Percentiles rank a stretch among this genome's conserved stretches.
phyloP scores from a whole-genome alignment of 805 yeast species.

The Isabelozyma heimii region DNA sequence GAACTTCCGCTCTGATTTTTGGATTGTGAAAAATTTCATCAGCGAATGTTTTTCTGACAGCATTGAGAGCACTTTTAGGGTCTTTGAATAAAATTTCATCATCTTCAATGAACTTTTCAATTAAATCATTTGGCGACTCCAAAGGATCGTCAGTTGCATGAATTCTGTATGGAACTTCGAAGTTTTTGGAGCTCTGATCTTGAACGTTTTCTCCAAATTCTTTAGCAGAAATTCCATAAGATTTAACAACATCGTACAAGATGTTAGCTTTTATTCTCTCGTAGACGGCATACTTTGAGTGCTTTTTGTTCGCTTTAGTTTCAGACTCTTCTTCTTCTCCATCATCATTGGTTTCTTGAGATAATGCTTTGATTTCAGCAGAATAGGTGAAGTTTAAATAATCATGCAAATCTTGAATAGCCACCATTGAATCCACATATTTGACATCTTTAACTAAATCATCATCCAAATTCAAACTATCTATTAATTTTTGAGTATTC shows the following conservation, averaged over 20 bases:
- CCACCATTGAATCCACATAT: slow-evolving; percentile 63
- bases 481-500: slow-evolving; percentile 55
- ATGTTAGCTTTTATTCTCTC: slow-evolving; percentile 67
- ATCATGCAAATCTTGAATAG: slow-evolving; percentile 83
- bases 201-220: slow-evolving; percentile 80
- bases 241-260: slow-evolving; percentile 61
- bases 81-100: slow-evolving; percentile 54
- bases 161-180: slow-evolving; percentile 50
- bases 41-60: slow-evolving; percentile 71
- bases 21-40: slow-evolving; percentile 83
- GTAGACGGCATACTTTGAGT: slow-evolving; percentile 57
- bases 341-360: slow-evolving; percentile 35
- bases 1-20: slow-evolving; percentile 67
- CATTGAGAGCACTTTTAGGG: slow-evolving; percentile 60
- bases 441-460: slow-evolving; percentile 52
- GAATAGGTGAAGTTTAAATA: slow-evolving; percentile 74
- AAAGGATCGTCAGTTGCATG: slow-evolving; percentile 70
- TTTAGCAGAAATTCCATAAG: slow-evolving; percentile 75
- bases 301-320: slow-evolving; percentile 41
- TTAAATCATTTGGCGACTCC: slow-evolving; percentile 58
- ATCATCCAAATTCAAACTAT: slow-evolving; percentile 56
- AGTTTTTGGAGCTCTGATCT: slow-evolving; percentile 50
- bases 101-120: slow-evolving; percentile 45
- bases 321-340: slow-evolving; percentile 16
- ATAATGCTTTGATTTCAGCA: slow-evolving; percentile 50